Conservation (phyloP, 768 basidiomycete species). For the Gloeopeniophorella convolvens region DNA sequence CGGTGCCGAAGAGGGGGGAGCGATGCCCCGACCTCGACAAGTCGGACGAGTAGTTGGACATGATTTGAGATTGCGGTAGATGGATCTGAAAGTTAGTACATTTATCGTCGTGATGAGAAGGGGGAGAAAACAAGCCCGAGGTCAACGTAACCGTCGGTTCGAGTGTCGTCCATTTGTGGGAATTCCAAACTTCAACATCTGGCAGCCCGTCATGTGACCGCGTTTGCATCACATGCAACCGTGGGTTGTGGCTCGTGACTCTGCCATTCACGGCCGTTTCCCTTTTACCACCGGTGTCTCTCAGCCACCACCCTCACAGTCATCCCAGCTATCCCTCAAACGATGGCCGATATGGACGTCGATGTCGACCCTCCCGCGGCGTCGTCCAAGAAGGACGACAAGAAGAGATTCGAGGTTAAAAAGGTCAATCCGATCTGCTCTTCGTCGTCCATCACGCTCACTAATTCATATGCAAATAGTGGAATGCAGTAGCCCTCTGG, state of each 20-base stretch:
- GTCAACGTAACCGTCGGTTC: conserved; percentile 1
- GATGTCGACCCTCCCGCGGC: conserved; percentile 61
- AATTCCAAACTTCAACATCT: conserved; percentile 26
- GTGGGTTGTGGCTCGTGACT: no score
- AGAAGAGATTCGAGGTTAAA: conserved; percentile 96
- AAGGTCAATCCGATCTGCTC: conserved; percentile 54
- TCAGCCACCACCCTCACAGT: neutral
- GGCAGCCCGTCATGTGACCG: conserved; percentile 36
- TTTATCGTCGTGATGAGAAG: conserved; percentile 9
- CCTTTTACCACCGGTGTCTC: no score
- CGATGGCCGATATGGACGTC: conserved; percentile 67
- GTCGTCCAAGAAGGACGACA: conserved; percentile 44
- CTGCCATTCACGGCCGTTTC: no score
- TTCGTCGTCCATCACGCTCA: neutral
- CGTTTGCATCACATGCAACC: conserved; percentile 9
- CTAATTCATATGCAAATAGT: conserved; percentile 42
- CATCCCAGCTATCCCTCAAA: neutral
- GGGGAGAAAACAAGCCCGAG: conserved; percentile 10
- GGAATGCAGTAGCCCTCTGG: conserved; percentile 99
- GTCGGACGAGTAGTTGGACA: conserved; percentile 34
- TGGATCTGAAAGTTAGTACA: conserved; percentile 24
- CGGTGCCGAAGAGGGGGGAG: conserved; percentile 59
- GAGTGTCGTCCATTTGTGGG: no score
- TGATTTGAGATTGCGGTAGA: conserved; percentile 18
- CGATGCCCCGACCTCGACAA: conserved; percentile 33